Evolutionary conservation across 2,329 filamentous ascomycete genomes (phyloP).

Genomic region (Aureobasidium musti): DNA sequence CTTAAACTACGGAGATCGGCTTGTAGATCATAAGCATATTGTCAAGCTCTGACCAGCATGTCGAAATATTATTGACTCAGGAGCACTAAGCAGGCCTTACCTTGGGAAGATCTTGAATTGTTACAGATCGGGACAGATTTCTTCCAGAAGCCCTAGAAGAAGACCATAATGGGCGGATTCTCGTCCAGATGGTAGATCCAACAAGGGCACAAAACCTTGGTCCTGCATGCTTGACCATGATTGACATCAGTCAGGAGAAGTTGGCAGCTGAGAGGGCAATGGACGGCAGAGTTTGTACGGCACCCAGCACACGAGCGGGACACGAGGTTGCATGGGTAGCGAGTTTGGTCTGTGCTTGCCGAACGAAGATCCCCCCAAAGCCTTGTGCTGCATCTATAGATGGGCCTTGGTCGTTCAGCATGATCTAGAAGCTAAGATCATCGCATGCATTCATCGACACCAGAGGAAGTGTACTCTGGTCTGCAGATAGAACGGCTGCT

Average conservation of each 20-base stretch:
- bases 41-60: conserved; percentile 14
- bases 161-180: not conserved
- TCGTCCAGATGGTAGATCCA: not conserved
- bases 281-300: conserved; percentile 9
- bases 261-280: conserved; percentile 12
- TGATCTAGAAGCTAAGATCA: not conserved
- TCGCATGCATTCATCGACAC: not conserved
- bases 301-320: not conserved
- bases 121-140: not conserved
- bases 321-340: not conserved
- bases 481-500: not conserved
- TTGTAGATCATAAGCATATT: not conserved
- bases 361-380: conserved; percentile 14
- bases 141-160: conserved; percentile 22
- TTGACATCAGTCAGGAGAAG: conserved; percentile 18
- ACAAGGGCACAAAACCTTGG: conserved; percentile 14
- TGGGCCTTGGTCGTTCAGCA: not conserved
- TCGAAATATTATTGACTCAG: not conserved
- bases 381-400: not conserved
- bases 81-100: conserved; percentile 3
- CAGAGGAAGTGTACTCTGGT: not conserved
- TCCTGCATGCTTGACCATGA: not conserved
- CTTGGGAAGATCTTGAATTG: not conserved
- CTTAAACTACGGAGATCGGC: not conserved
- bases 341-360: conserved; percentile 8